A percentile compares a stretch with the other conserved stretches of the same genome.
These are phyloP conservation scores for Nyssa sinensis DNA, from an alignment of 148 eudicot genomes.

Conservation along the genomic window DNA sequence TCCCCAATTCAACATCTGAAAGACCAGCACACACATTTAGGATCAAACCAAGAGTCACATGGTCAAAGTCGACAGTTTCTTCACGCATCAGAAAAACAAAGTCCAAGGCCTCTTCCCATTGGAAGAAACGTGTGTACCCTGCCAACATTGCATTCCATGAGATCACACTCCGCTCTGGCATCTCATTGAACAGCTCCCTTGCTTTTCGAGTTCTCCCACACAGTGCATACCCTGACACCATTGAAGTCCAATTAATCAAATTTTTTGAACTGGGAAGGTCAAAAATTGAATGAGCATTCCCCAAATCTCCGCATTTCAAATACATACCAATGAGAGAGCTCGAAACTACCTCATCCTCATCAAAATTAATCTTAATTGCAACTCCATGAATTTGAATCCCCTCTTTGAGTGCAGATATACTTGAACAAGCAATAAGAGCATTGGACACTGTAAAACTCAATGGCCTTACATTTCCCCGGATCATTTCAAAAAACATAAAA, in stretches of 20 bases:
- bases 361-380: conserved; percentile 45
- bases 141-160: conserved; percentile 81
- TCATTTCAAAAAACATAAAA: conserved; percentile 47
- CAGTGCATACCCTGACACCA: conserved; percentile 62
- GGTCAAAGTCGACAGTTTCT: conserved; percentile 30
- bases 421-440: conserved; percentile 71
- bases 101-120: conserved; percentile 66
- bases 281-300: conserved; percentile 45
- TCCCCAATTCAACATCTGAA: conserved; percentile 65
- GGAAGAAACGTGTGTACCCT: conserved; percentile 48
- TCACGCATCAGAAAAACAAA: conserved; percentile 45
- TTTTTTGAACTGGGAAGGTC: conserved; percentile 39
- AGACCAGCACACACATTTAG: conserved; percentile 60
- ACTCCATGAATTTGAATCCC: conserved; percentile 67
- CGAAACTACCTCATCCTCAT: conserved; percentile 48
- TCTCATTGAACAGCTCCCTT: conserved; percentile 55
- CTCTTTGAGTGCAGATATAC: conserved; percentile 38
- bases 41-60: conserved; percentile 52
- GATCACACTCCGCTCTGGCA: conserved; percentile 62
- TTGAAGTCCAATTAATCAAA: conserved; percentile 50
- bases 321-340: conserved; percentile 66
- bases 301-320: conserved; percentile 50
- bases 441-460: conserved; percentile 53
- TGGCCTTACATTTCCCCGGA: conserved; percentile 43
- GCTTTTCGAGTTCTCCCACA: conserved; percentile 58